Evolutionary conservation across 805 yeast species (phyloP).

Genomic region (Cyberlindnera veronae): DNA sequence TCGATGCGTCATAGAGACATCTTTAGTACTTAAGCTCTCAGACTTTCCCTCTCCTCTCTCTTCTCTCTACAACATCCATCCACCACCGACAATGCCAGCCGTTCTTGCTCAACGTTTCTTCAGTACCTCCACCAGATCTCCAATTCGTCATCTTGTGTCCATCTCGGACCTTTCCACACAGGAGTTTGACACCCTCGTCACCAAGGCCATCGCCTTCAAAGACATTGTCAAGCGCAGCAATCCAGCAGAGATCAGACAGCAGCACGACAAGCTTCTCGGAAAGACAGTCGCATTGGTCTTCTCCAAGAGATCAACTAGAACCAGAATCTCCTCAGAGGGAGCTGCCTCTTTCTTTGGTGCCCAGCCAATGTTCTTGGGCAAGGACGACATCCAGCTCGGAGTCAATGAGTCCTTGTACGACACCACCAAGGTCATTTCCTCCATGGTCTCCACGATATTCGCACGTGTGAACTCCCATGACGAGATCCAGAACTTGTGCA

Average conservation of each 20-base stretch:
- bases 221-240: constrained; percentile 52
- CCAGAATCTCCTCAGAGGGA: constrained; percentile 91
- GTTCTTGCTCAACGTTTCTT: constrained; percentile 18
- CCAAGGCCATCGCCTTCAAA: constrained; percentile 71
- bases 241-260: constrained; percentile 31
- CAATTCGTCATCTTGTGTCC: constrained; percentile 67
- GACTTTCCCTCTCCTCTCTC: not conserved
- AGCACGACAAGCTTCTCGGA: constrained; percentile 61
- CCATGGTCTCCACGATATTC: constrained; percentile 95
- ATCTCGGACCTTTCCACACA: constrained; percentile 72
- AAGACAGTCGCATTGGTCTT: constrained; percentile 81
- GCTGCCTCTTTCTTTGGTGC: constrained; percentile 93
- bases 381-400: constrained; percentile 94
- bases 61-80: not conserved
- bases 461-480: constrained; percentile 90
- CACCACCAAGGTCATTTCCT: constrained; percentile 82
- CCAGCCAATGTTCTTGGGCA: constrained; percentile 94
- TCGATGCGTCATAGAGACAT: too few relatives aligned
- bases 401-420: constrained; percentile 91
- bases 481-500: constrained; percentile 74
- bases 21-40: not conserved
- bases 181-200: constrained; percentile 70
- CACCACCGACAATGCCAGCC: not conserved
- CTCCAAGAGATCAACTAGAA: constrained; percentile 91
- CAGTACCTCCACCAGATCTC: constrained; percentile 9